Evolutionary conservation across 1,139 yeast species (phyloP), one percentile per base, ranked within the genome.

Genomic region (Blastobotrys serpentis): DNA sequence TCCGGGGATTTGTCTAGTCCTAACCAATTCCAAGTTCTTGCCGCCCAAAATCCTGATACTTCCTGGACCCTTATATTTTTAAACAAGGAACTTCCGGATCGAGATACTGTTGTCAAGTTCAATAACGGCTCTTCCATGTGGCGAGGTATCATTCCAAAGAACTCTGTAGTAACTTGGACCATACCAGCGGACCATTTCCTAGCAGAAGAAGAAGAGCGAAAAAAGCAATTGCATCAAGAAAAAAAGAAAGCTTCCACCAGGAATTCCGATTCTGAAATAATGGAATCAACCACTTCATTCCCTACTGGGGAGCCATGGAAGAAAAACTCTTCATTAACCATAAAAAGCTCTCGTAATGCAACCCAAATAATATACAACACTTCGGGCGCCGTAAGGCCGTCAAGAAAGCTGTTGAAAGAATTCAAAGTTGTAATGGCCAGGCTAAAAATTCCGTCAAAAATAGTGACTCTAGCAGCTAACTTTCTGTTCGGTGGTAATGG

Each of bases 121-220:
- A 37, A 40, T n/a, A 43, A 23, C 10, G 34, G 37, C 21, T 6
- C 19, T 11, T 21, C 11, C 14, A 4, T 21, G 38, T 48, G 37
- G 41, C 6, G 21, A 13, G 51, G 48, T 16, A 30, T 14, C 2
- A 40, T 44, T 3, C 43, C 51, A n/a, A 14, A 34, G 13, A 36
- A 44, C 11, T 13, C 48, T 2, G 29, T 48, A 21, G 43, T 40
- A 10, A 48, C 51, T 21, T 48, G 51, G 51, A 14, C 42, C n/a
- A 7, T 48, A 2, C 51, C 51, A 4, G n/a, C 14, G 7, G 17
- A 23, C 14, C 33, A 29, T 29, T 29, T 29, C 32, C 32, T 29
- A 11, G 32, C 7, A 14, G 32, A 29, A 14, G 32, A 29, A 29
- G 13, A 29, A 29, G 14, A 11, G 14, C 4, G 13, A 29, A 29